These are phyloP conservation scores for Globisporangium echinulatum DNA, from an alignment of 352 stramenopile genomes.

Conservation along the genomic window DNA sequence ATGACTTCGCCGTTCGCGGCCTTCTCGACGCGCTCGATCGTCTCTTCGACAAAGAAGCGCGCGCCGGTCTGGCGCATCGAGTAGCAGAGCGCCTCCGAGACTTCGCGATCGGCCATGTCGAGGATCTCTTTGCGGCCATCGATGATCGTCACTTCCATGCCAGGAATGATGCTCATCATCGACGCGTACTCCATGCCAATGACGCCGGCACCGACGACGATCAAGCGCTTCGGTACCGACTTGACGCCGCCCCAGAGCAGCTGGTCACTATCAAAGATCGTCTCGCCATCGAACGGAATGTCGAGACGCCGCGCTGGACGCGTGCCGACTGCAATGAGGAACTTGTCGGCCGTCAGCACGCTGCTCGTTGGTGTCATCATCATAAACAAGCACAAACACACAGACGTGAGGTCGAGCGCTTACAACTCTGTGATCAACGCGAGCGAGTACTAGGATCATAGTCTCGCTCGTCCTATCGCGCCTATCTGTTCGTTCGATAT, in stretches of 20 bases:
- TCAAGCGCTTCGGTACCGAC: slow-evolving; percentile 66
- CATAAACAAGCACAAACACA: neutral
- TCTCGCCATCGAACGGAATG: slow-evolving; percentile 84
- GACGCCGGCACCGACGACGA: slow-evolving; percentile 80
- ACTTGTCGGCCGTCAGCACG: slow-evolving; percentile 80
- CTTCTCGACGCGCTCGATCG: slow-evolving; percentile 70
- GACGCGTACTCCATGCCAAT: slow-evolving; percentile 91
- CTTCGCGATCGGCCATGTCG: slow-evolving; percentile 86
- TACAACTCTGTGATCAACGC: neutral
- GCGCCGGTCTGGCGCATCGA: slow-evolving; percentile 84
- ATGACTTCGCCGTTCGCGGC: slow-evolving; percentile 55
- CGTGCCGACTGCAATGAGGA: slow-evolving; percentile 83
- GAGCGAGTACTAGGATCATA: too few species aligned
- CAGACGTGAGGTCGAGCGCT: too few species aligned
- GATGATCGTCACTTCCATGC: slow-evolving; percentile 87
- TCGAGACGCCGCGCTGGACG: slow-evolving; percentile 67
- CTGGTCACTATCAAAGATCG: slow-evolving; percentile 83
- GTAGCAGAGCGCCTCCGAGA: slow-evolving; percentile 82
- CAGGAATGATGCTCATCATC: slow-evolving; percentile 89
- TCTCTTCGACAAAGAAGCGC: slow-evolving; percentile 82
- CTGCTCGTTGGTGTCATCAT: slow-evolving; percentile 14
- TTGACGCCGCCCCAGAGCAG: slow-evolving; percentile 76
- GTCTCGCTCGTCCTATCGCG: too few species aligned
- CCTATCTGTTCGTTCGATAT: too few species aligned
- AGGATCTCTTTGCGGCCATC: slow-evolving; percentile 82